phyloP scores from a whole-genome alignment of 306 rosid species.

The Trichosanthes truncata region DNA sequence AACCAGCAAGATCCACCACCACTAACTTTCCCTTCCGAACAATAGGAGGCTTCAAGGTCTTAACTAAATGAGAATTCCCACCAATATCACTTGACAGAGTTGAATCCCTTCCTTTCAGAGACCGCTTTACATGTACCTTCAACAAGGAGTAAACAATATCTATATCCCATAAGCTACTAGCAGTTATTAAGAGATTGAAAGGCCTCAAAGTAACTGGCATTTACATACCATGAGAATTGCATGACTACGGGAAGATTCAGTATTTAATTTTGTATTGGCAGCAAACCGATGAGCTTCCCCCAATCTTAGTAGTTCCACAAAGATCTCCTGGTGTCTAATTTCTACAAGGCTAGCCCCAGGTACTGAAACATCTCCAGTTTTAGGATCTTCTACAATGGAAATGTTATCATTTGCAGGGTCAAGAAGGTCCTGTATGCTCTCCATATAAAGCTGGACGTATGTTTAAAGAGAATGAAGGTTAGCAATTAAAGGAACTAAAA shows the following conservation, averaged over 20 bases:
- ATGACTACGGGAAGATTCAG: conserved; percentile 99
- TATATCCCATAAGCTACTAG: conserved; percentile 10
- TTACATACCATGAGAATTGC: conserved; percentile 83
- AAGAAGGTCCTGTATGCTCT: conserved; percentile 88
- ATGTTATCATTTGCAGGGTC: conserved; percentile 93
- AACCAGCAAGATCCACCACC: conserved; percentile 98
- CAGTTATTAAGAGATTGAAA: conserved; percentile 20
- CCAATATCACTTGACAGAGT: conserved; percentile 60
- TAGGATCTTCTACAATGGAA: conserved; percentile 84
- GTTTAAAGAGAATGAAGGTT: conserved; percentile 14
- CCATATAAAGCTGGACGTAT: conserved; percentile 85
- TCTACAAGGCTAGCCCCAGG: conserved; percentile 90
- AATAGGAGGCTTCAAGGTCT: conserved; percentile 65
- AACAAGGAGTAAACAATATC: conserved; percentile 14
- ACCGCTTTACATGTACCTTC: conserved; percentile 77
- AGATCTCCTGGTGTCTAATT: conserved; percentile 77
- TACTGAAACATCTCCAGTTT: conserved; percentile 90
- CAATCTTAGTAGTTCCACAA: conserved; percentile 68
- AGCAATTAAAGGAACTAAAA: conserved; percentile 2
- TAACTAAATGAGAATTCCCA: conserved; percentile 39
- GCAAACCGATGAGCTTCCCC: conserved; percentile 99
- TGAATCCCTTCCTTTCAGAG: conserved; percentile 67
- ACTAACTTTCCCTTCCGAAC: conserved; percentile 84
- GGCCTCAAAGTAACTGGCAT: conserved; percentile 13
- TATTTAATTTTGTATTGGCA: conserved; percentile 87